A percentile compares a stretch with the other conserved stretches of the same genome.
Evolutionary conservation across 208 protist species (phyloP).

Genomic region (Angomonas ambiguus): DNA sequence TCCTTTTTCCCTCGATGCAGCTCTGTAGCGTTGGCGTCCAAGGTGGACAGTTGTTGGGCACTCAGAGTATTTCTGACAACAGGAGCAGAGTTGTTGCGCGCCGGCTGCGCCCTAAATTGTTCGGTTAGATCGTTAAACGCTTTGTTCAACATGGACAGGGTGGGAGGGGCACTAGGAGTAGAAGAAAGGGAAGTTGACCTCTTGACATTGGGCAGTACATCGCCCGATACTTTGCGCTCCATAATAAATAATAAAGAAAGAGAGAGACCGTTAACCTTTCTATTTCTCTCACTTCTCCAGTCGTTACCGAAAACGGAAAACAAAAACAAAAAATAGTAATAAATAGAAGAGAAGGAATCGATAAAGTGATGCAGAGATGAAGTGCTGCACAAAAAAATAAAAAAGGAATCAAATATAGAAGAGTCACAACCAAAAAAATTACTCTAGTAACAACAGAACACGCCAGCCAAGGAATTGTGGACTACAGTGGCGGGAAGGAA

Average conservation of each 20-base stretch:
- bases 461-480: too few relatives aligned
- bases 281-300: too few relatives aligned
- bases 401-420: not conserved
- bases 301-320: too few relatives aligned
- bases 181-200: too few relatives aligned
- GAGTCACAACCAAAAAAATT: not conserved
- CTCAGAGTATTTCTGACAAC: too few relatives aligned
- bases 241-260: too few relatives aligned
- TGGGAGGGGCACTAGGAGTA: conserved; percentile 7
- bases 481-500: too few relatives aligned
- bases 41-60: conserved; percentile 7
- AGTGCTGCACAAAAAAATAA: conserved; percentile 1
- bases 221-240: too few relatives aligned
- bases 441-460: too few relatives aligned
- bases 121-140: conserved; percentile 23
- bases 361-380: not conserved
- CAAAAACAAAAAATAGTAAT: conserved; percentile 6
- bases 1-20: not conserved
- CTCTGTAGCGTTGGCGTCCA: not conserved
- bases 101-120: conserved; percentile 14
- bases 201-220: too few relatives aligned
- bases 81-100: too few relatives aligned
- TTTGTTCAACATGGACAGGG: conserved; percentile 16
- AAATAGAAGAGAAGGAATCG: conserved; percentile 5
- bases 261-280: not conserved